These are phyloP conservation scores for Umbelopsis ramanniana DNA, from an alignment of 192 early-diverging fungal species.

Conservation along the genomic window DNA sequence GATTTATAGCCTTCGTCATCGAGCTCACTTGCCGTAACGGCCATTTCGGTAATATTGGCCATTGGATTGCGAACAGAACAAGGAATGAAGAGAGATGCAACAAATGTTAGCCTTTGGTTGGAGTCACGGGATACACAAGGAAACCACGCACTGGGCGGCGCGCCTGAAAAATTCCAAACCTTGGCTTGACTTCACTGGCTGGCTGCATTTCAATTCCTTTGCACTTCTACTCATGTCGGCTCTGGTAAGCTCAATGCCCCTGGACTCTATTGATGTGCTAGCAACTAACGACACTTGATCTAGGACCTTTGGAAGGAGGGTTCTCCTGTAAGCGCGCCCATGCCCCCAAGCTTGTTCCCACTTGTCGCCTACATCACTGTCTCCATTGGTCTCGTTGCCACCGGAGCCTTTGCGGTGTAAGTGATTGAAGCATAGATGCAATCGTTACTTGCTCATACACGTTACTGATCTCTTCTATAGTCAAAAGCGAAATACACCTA, in stretches of 20 bases:
- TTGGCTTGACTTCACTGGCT: constrained; percentile 12
- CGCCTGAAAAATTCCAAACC: not conserved
- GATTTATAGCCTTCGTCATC: constrained; percentile 3
- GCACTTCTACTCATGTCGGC: constrained; percentile 23
- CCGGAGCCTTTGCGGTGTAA: constrained; percentile 38
- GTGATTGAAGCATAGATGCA: not conserved
- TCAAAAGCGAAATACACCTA: constrained; percentile 20
- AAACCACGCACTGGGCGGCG: not conserved
- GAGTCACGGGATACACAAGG: not conserved
- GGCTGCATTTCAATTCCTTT: constrained; percentile 22
- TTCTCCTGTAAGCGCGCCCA: constrained; percentile 23
- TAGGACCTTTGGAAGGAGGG: constrained; percentile 37
- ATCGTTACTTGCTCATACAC: too few species aligned
- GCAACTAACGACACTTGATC: not conserved
- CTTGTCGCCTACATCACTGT: constrained; percentile 22
- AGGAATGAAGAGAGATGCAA: not conserved
- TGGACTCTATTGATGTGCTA: not conserved
- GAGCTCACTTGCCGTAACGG: constrained; percentile 1
- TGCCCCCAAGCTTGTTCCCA: constrained; percentile 32
- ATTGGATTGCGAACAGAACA: not conserved
- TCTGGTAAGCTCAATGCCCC: constrained; percentile 22
- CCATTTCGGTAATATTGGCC: constrained; percentile 14
- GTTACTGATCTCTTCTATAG: not conserved
- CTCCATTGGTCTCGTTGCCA: constrained; percentile 25
- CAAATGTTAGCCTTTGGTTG: not conserved